phyloP scores from a whole-genome alignment of 768 basidiomycete species.

The Strobilomyces confusus region DNA sequence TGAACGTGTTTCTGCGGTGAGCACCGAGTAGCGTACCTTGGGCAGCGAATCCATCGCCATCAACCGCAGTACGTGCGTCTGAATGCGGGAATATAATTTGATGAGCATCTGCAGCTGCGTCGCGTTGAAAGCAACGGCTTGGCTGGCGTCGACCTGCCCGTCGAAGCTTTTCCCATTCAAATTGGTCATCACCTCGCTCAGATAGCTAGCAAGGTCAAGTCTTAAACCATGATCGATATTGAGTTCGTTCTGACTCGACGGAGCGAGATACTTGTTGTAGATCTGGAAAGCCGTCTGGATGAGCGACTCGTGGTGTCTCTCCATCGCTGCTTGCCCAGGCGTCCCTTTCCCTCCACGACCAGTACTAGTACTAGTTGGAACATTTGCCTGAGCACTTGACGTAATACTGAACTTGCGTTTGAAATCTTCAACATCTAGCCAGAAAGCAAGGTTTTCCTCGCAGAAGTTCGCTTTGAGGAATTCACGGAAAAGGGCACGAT shows the following conservation, averaged over 20 bases:
- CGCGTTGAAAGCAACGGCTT: constrained; percentile 83
- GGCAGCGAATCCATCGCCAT: constrained; percentile 99
- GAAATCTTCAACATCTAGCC: constrained; percentile 96
- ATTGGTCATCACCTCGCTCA: constrained; percentile 83
- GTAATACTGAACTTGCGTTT: constrained; percentile 95
- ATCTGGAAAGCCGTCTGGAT: constrained; percentile 93
- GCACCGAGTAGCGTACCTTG: constrained; percentile 51
- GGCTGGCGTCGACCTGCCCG: constrained; percentile 77
- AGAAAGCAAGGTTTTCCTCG: constrained; percentile 97
- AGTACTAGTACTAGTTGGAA: constrained; percentile 33
- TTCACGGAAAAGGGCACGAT: constrained; percentile 89
- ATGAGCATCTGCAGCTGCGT: constrained; percentile 95
- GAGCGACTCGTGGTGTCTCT: constrained; percentile 91
- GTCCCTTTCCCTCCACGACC: constrained; percentile 47
- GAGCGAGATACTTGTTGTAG: constrained; percentile 93
- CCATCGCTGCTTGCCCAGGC: constrained; percentile 87
- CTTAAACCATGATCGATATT: constrained; percentile 98
- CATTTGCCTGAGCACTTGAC: constrained; percentile 76
- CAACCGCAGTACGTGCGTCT: constrained; percentile 92
- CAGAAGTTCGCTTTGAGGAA: constrained; percentile 93
- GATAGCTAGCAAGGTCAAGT: constrained; percentile 89
- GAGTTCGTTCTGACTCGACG: constrained; percentile 91
- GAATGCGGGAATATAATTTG: constrained; percentile 90
- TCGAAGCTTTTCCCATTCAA: constrained; percentile 73
- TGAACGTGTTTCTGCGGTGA: constrained; percentile 7